Conservation (phyloP, 2,329 filamentous ascomycete species). For the Hansfordia pulvinata region DNA sequence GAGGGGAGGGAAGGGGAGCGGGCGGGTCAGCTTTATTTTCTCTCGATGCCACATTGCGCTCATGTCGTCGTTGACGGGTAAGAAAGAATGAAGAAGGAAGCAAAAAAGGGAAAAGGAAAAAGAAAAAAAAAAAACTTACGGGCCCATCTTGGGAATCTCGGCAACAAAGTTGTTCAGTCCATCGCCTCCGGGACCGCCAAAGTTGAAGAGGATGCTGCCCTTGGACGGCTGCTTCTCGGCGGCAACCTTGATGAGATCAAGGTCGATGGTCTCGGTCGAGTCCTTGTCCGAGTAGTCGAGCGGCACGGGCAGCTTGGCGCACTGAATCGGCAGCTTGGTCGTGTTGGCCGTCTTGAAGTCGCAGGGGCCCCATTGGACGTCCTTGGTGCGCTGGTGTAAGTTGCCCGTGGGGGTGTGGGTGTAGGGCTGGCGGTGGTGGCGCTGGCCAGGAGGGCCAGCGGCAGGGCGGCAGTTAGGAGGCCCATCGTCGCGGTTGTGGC, state of each 20-base stretch:
- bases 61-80: no score
- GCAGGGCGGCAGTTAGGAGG: no score
- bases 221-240: conserved; percentile 13
- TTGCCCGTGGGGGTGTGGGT: no score
- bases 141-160: neutral
- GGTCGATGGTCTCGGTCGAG: conserved; percentile 9
- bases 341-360: neutral
- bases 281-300: conserved; percentile 17
- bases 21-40: no score
- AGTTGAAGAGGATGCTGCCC: conserved; percentile 18
- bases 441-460: no score
- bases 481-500: no score
- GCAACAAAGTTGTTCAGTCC: conserved; percentile 1
- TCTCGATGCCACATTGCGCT: conserved; percentile 4
- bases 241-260: conserved; percentile 13
- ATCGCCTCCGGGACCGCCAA: conserved; percentile 16
- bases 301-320: conserved; percentile 17
- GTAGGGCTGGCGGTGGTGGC: no score
- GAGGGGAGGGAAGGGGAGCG: no score
- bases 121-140: no score
- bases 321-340: conserved; percentile 5
- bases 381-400: no score
- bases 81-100: no score
- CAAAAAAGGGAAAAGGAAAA: no score
- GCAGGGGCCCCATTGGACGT: neutral